Percentiles rank a stretch among this genome's conserved stretches.
These are phyloP conservation scores for Lanzia echinophila DNA, from an alignment of 2,329 filamentous ascomycete species.

Conservation along the genomic window DNA sequence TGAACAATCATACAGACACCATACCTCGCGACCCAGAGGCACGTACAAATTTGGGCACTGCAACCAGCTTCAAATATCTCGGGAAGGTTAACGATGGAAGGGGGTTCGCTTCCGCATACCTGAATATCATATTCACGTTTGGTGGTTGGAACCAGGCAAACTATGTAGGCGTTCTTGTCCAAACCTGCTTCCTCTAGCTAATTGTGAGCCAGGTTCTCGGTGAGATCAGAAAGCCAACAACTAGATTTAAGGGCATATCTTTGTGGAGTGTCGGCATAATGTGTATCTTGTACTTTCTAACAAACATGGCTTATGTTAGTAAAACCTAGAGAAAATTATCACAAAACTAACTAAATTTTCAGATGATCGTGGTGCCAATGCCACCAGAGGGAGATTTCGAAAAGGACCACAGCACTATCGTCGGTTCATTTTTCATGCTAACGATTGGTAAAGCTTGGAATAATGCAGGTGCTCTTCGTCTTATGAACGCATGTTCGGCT, in stretches of 20 bases:
- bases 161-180: constrained; percentile 29
- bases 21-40: constrained; percentile 2
- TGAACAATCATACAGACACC: constrained; percentile 6
- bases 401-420: constrained; percentile 18
- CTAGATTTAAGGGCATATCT: constrained; percentile 22
- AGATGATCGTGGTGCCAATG: constrained; percentile 22
- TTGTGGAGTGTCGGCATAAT: constrained; percentile 25
- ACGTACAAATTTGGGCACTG: constrained; percentile 9
- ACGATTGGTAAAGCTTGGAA: constrained; percentile 28
- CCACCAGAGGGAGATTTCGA: background rate
- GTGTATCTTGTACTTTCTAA: constrained; percentile 32
- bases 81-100: constrained; percentile 19
- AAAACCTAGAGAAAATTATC: constrained; percentile 17
- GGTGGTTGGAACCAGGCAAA: constrained; percentile 39
- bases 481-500: constrained; percentile 43
- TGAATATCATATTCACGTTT: constrained; percentile 39
- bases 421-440: constrained; percentile 32
- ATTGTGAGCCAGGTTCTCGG: constrained; percentile 34
- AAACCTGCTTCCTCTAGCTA: constrained; percentile 6
- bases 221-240: constrained; percentile 13
- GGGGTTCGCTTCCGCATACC: constrained; percentile 35
- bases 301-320: constrained; percentile 35
- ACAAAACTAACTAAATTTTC: background rate
- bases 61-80: constrained; percentile 10
- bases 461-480: constrained; percentile 18